Percentiles rank a stretch among this genome's conserved stretches.
Conservation (phyloP, 257 asterid species). For the Nicotiana tabacum region DNA sequence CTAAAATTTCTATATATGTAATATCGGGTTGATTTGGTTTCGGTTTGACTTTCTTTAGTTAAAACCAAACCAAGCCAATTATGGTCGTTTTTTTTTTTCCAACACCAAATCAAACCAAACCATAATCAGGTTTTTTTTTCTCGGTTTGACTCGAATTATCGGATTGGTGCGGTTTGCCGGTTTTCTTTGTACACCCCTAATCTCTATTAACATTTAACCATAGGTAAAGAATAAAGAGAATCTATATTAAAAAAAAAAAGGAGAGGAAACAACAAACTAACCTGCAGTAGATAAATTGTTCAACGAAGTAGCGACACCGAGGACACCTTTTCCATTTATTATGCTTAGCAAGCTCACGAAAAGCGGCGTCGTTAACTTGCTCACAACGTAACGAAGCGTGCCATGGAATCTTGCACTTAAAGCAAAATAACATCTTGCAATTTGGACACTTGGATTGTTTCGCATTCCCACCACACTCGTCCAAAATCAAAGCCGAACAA, state of each 20-base stretch:
- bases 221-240: background rate
- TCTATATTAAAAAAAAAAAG: background rate
- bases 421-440: conserved; percentile 53
- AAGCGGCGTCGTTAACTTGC: conserved; percentile 39
- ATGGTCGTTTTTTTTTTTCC: too few species aligned
- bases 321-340: conserved; percentile 72
- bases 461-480: conserved; percentile 62
- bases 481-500: conserved; percentile 51
- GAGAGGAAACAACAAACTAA: background rate
- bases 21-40: too few species aligned
- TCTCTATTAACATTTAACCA: too few species aligned
- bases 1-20: too few species aligned
- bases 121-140: too few species aligned
- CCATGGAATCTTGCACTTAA: conserved; percentile 49
- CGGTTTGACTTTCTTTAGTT: too few species aligned
- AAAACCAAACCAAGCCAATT: too few species aligned
- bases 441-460: conserved; percentile 47
- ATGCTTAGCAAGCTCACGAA: conserved; percentile 50
- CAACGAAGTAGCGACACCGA: conserved; percentile 56
- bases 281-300: conserved; percentile 61
- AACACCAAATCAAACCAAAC: too few species aligned
- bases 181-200: too few species aligned
- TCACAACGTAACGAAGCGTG: conserved; percentile 54
- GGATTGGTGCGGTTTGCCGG: too few species aligned
- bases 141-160: too few species aligned